These are phyloP conservation scores for Cyphellophora europaea DNA, from an alignment of 2,329 filamentous ascomycete species.

Conservation along the genomic window DNA sequence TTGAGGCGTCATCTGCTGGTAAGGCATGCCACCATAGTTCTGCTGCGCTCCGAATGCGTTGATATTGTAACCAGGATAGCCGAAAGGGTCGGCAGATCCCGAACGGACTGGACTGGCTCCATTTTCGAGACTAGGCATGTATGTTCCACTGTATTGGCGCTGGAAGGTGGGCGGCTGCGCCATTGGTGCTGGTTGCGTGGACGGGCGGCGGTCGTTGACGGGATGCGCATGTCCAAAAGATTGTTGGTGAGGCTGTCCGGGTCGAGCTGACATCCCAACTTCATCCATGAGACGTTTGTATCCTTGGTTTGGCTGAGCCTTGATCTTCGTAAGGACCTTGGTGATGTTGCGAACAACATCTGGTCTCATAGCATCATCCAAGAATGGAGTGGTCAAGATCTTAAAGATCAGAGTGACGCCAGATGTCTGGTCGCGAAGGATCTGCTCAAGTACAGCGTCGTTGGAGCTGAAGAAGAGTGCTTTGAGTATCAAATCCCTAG, in stretches of 20 bases:
- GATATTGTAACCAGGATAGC: slow-evolving; percentile 29
- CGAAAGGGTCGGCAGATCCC: slow-evolving; percentile 25
- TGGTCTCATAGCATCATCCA: slow-evolving; percentile 79
- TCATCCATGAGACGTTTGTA: slow-evolving; percentile 99
- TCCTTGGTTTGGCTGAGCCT: slow-evolving; percentile 86
- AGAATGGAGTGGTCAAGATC: slow-evolving; percentile 92
- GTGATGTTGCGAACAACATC: slow-evolving; percentile 91
- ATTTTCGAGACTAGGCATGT: slow-evolving; percentile 25
- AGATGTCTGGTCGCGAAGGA: slow-evolving; percentile 81
- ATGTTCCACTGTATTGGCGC: slow-evolving; percentile 33
- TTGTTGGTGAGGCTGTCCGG: slow-evolving; percentile 24
- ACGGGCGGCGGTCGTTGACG: slow-evolving; percentile 32
- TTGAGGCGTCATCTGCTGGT: slow-evolving; percentile 36
- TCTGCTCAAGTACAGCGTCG: slow-evolving; percentile 79
- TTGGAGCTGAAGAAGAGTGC: slow-evolving; percentile 87
- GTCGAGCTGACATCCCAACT: slow-evolving; percentile 65
- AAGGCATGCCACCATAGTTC: slow-evolving; percentile 28
- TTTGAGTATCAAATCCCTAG: slow-evolving; percentile 78
- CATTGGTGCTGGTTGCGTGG: slow-evolving; percentile 23
- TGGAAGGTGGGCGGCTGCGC: slow-evolving; percentile 27
- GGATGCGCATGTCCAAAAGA: slow-evolving; percentile 26
- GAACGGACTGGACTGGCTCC: slow-evolving; percentile 25
- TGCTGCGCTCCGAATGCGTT: slow-evolving; percentile 26
- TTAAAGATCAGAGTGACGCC: slow-evolving; percentile 97
- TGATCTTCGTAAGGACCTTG: slow-evolving; percentile 77